phyloP scores from a whole-genome alignment of 352 stramenopile genomes.

The Pythium rishiriense region DNA sequence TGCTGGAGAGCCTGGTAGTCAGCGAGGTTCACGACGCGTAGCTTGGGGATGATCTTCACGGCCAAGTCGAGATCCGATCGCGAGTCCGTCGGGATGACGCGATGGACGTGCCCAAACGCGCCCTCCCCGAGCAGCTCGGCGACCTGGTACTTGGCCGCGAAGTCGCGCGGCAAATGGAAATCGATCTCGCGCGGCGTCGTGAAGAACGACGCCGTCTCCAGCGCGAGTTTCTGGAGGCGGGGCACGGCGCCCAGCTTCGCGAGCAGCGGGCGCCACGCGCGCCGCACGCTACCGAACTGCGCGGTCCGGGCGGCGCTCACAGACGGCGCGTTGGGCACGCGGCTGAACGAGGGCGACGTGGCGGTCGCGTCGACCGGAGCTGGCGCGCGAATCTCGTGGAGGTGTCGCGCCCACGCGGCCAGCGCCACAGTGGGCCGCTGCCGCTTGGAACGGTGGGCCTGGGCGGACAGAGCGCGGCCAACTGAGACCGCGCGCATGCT shows the following conservation, averaged over 20 bases:
- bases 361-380: not conserved
- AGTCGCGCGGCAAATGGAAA: slow-evolving; percentile 59
- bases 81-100: slow-evolving; percentile 34
- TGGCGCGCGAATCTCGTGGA: not conserved
- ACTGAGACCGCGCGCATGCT: not conserved
- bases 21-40: slow-evolving; percentile 50
- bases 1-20: slow-evolving; percentile 71
- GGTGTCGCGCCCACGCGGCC: not conserved
- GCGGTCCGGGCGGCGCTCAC: slow-evolving; percentile 8
- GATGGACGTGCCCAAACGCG: slow-evolving; percentile 67
- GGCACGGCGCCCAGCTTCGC: slow-evolving; percentile 42
- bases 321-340: slow-evolving; percentile 25
- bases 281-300: slow-evolving; percentile 56
- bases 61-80: slow-evolving; percentile 49
- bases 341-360: slow-evolving; percentile 23
- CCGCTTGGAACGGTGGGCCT: not conserved
- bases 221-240: slow-evolving; percentile 43
- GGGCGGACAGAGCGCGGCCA: not conserved
- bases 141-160: slow-evolving; percentile 51
- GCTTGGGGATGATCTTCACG: slow-evolving; percentile 79
- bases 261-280: slow-evolving; percentile 54
- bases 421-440: not conserved
- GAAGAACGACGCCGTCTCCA: slow-evolving; percentile 65
- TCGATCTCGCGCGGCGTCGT: slow-evolving; percentile 62
- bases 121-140: slow-evolving; percentile 66